Evolutionary conservation across 1,284 basidiomycete species (phyloP).

Genomic region (Sporisorium graminicola): DNA sequence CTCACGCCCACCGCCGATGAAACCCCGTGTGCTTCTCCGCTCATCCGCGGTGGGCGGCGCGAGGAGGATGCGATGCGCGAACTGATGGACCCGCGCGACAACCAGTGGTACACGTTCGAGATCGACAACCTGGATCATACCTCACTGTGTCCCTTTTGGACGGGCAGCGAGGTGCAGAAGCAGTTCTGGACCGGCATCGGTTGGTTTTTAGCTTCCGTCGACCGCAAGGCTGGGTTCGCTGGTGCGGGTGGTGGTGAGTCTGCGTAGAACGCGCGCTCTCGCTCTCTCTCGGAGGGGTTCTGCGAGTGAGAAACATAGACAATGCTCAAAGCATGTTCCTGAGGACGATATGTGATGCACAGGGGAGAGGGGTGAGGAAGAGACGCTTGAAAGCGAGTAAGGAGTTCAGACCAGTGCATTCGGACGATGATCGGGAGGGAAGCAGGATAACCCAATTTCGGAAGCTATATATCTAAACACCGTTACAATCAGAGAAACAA

Average conservation of each 20-base stretch:
- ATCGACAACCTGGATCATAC: constrained; percentile 44
- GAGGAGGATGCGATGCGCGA: constrained; percentile 5
- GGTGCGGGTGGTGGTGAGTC: not conserved
- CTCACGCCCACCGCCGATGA: not conserved
- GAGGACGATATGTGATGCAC: no score
- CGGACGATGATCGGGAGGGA: not conserved
- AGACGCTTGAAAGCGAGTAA: no score
- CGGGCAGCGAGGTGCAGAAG: constrained; percentile 47
- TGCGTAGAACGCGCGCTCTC: no score
- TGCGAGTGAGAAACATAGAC: no score
- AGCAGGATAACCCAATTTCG: constrained; percentile 23
- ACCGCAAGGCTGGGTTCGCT: constrained; percentile 16
- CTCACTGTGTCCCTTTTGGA: constrained; percentile 50
- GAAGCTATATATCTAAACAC: constrained; percentile 45
- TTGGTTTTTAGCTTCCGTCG: constrained; percentile 40
- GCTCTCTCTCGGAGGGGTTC: no score
- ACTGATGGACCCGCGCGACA: constrained; percentile 19
- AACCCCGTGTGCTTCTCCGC: no score
- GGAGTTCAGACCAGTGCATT: not conserved
- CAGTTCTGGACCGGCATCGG: constrained; percentile 54
- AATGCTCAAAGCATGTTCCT: no score
- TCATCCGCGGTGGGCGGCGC: no score
- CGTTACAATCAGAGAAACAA: constrained; percentile 23
- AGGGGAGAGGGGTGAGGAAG: no score
- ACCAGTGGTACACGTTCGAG: constrained; percentile 50